A percentile compares a stretch with the other conserved stretches of the same genome.
phyloP scores from a whole-genome alignment of 1,139 yeast genomes.

The Suhomyces guaymorum region DNA sequence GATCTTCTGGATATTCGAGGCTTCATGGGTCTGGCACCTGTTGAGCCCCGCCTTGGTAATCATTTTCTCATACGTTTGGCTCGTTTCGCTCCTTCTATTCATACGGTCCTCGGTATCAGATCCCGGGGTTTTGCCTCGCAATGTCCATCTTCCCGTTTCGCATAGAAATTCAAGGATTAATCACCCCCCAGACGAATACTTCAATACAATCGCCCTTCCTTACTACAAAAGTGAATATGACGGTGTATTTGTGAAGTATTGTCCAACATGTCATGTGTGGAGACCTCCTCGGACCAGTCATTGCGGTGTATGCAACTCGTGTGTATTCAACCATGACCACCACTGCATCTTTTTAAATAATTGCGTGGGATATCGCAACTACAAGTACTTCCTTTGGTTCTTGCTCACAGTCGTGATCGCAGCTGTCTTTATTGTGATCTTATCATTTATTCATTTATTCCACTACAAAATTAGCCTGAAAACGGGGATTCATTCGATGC shows the following conservation, averaged over 20 bases:
- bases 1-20: conserved; percentile 45
- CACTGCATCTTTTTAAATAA: conserved; percentile 43
- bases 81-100: conserved; percentile 47
- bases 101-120: conserved; percentile 60
- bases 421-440: conserved; percentile 24
- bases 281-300: conserved; percentile 48
- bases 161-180: conserved; percentile 19
- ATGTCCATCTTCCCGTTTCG: conserved; percentile 53
- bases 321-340: conserved; percentile 47
- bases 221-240: conserved; percentile 23
- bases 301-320: conserved; percentile 45
- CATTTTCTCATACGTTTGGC: conserved; percentile 60
- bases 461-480: conserved; percentile 9
- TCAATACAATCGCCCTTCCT: conserved; percentile 58
- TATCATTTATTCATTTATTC: conserved; percentile 32
- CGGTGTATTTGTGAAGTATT: conserved; percentile 47
- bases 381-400: conserved; percentile 45
- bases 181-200: conserved; percentile 62
- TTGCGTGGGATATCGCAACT: conserved; percentile 40
- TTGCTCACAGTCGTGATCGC: conserved; percentile 26
- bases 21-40: conserved; percentile 58
- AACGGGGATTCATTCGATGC: conserved; percentile 5
- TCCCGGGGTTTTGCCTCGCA: conserved; percentile 74
- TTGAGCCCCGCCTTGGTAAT: conserved; percentile 61
- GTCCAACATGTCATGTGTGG: conserved; percentile 51